Base-by-base conservation (phyloP, 257 asterid species). In the Cynanchum wilfordii region DNA sequence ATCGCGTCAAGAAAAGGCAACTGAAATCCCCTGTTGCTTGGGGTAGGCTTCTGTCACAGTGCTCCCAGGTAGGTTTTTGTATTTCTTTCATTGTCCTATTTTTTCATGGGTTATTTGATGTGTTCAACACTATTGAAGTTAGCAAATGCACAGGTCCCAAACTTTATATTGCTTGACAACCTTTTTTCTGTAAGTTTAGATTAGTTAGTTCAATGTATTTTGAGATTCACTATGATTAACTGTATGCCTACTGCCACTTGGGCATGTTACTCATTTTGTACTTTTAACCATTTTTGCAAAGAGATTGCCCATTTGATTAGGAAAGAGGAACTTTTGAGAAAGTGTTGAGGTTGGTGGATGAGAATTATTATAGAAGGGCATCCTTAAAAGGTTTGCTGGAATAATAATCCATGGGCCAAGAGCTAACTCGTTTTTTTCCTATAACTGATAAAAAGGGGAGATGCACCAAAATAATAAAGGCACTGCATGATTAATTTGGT, bases 11-110 rank as follows among this genome's bases (percentile, higher is more conserved):
- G 82, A 88, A 88, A 71, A 84, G 86, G 78, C 87, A 76, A 72
- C 81, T 80, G 81, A 88, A 84, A 77, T 75, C 89, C 24, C 92
- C 83, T 68, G 82, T 55, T 84, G 87, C 96, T 79, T 94, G 96
- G 97, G 97, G 97, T 36, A 85, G 83, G 80, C 93, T 94, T 70
- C 82, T 89, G 51, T 91, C 98, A 2, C 91, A 86, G 86, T 88
- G 76, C 70, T 70, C 96, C 11, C 84, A 85, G 91, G 98, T 93
- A 70, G 57, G 80, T 62, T 73, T 17, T 36, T 22, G 16, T 10
- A 20, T 8, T 49, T 20, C 71, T 5, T 15, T 63, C 24, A 6
- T 33, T 33, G 12, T 62, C 17, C 0, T 7, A 62, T 62, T 0
- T 6, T 62, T 62, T 6, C 1, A 12, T 60, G 66, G 38, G 12